Evolutionary conservation across 1,284 basidiomycete species (phyloP).

Genomic region (Rhizoctonia solani): DNA sequence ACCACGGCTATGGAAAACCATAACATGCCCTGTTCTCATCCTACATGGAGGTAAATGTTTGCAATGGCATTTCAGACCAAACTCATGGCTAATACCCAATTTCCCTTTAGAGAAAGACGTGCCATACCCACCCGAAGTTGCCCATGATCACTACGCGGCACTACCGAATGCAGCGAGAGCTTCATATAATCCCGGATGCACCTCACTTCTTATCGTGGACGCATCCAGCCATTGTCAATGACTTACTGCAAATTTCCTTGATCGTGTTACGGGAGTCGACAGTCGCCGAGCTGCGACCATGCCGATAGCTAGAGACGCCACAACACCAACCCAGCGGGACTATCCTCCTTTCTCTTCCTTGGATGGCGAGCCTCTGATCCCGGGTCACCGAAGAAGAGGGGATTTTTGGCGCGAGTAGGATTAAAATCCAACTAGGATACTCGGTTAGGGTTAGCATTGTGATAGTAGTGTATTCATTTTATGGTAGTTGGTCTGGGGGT

Average conservation of each 20-base stretch:
- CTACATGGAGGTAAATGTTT: slow-evolving; percentile 38
- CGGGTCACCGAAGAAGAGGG: slow-evolving; percentile 9
- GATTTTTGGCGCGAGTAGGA: slow-evolving; percentile 15
- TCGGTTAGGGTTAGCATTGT: neutral
- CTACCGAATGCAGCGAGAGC: slow-evolving; percentile 38
- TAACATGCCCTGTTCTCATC: slow-evolving; percentile 39
- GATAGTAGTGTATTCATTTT: slow-evolving; percentile 12
- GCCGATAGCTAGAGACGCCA: neutral
- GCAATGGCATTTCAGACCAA: neutral
- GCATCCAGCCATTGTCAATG: slow-evolving; percentile 37
- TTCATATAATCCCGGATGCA: slow-evolving; percentile 36
- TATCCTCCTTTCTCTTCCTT: slow-evolving; percentile 2
- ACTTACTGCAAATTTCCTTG: slow-evolving; percentile 38
- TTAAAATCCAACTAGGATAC: slow-evolving; percentile 10
- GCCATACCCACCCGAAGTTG: slow-evolving; percentile 29
- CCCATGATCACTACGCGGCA: slow-evolving; percentile 35
- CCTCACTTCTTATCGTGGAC: slow-evolving; percentile 40
- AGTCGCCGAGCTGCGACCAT: slow-evolving; percentile 34
- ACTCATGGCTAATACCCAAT: neutral
- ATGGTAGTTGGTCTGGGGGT: too few species aligned
- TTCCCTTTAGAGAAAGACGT: slow-evolving; percentile 18
- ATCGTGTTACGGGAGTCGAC: slow-evolving; percentile 37
- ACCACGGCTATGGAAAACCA: slow-evolving; percentile 10
- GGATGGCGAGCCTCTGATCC: slow-evolving; percentile 2
- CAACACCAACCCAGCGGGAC: slow-evolving; percentile 7